Percentiles rank a stretch among this genome's conserved stretches.
These are phyloP conservation scores for Knufia fluminis DNA, from an alignment of 2,329 filamentous ascomycete genomes.

Conservation along the genomic window DNA sequence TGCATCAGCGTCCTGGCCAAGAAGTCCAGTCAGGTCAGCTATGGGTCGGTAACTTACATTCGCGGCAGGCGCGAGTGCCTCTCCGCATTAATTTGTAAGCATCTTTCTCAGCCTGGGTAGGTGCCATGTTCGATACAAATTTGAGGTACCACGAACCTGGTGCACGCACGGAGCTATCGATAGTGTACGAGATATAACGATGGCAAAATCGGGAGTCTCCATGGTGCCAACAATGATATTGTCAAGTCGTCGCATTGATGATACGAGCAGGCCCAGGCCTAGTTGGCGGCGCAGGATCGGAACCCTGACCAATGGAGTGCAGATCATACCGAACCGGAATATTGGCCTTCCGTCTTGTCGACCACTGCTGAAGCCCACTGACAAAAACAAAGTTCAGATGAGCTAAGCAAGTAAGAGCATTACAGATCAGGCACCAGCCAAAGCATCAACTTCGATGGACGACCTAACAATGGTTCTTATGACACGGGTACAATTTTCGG, in stretches of 20 bases:
- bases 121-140: constrained; percentile 4
- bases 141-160: no score
- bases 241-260: neutral
- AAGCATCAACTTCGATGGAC: no score
- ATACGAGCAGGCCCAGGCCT: neutral
- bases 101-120: constrained; percentile 2
- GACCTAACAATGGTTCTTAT: no score
- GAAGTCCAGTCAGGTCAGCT: neutral
- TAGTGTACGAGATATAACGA: neutral
- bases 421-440: no score
- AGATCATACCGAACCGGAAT: neutral
- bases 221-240: neutral
- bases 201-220: neutral
- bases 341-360: neutral
- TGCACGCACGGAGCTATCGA: no score
- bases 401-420: no score
- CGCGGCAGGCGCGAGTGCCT: constrained; percentile 21
- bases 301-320: neutral
- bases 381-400: no score
- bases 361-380: neutral
- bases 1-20: neutral
- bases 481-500: no score
- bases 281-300: neutral
- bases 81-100: constrained; percentile 17
- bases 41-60: constrained; percentile 14